phyloP scores from a whole-genome alignment of 306 rosid genomes.

The Trifolium pratense region DNA sequence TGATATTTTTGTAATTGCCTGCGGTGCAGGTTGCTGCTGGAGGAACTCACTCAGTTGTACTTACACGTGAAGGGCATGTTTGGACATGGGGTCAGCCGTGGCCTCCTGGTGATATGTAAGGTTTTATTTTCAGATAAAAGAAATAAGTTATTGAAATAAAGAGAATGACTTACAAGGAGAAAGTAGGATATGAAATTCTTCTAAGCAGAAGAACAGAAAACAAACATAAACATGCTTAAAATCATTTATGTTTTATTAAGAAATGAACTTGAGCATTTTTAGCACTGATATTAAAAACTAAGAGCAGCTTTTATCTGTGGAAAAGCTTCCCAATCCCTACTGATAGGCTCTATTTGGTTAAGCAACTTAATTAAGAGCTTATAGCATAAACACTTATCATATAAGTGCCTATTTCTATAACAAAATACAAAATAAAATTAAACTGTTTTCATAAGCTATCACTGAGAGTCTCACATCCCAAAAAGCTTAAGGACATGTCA shows the following conservation, averaged over 20 bases:
- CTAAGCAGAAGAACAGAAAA: not conserved
- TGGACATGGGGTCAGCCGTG: slow-evolving; percentile 99
- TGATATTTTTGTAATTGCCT: slow-evolving; percentile 28
- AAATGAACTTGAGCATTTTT: not conserved
- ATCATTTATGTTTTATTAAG: not conserved
- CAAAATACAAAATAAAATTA: no score
- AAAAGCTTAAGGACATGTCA: no score
- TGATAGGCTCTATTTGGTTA: not conserved
- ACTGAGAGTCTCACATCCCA: no score
- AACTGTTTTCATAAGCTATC: no score
- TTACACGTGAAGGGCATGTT: slow-evolving; percentile 92
- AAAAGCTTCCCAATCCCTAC: not conserved
- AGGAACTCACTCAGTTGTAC: slow-evolving; percentile 98
- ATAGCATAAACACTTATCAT: no score
- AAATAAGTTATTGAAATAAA: slow-evolving; percentile 15
- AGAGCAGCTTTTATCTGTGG: not conserved
- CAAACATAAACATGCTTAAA: not conserved
- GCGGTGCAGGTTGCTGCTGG: slow-evolving; percentile 92
- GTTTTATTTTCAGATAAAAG: not conserved
- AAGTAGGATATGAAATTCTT: slow-evolving; percentile 15
- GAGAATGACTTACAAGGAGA: slow-evolving; percentile 2
- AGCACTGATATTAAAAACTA: not conserved
- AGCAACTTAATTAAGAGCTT: no score
- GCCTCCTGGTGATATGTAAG: slow-evolving; percentile 99
- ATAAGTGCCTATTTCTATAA: no score